Percentiles rank a stretch among this genome's conserved stretches.
Evolutionary conservation across 805 yeast genomes (phyloP).

Genomic region (Saccharomyces jurei): DNA sequence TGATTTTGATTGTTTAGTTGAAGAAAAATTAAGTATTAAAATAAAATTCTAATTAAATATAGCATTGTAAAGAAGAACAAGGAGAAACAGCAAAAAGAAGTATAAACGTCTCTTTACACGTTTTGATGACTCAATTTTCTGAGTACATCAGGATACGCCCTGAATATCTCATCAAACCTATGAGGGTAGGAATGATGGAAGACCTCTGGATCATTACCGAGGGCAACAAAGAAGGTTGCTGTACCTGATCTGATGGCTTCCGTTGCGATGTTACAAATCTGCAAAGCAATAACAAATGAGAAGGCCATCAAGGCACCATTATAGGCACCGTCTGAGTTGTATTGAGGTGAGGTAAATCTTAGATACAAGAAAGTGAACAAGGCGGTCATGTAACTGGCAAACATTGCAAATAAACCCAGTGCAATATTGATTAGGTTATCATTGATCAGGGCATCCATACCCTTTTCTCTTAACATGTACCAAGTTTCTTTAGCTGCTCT

Average conservation of each 20-base stretch:
- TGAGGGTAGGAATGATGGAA: conserved; percentile 67
- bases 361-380: conserved; percentile 59
- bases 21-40: not conserved
- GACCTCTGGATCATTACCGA: conserved; percentile 79
- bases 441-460: conserved; percentile 75
- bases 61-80: not conserved
- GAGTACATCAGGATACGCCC: conserved; percentile 61
- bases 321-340: conserved; percentile 50
- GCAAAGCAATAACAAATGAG: conserved; percentile 63
- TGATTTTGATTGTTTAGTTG: not conserved
- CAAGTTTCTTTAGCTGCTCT: conserved; percentile 76
- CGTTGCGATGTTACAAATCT: conserved; percentile 63
- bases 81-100: not conserved
- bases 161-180: conserved; percentile 53
- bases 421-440: conserved; percentile 79
- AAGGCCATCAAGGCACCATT: conserved; percentile 71
- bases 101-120: conserved; percentile 9
- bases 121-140: conserved; percentile 38
- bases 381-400: conserved; percentile 60
- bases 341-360: conserved; percentile 57
- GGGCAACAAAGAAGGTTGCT: conserved; percentile 74
- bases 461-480: conserved; percentile 67
- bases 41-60: not conserved
- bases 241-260: conserved; percentile 75
- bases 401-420: conserved; percentile 63